Evolutionary conservation across 192 early-diverging fungal species (phyloP), one percentile per base, ranked within the genome.

Genomic region (Backusella macrospora): DNA sequence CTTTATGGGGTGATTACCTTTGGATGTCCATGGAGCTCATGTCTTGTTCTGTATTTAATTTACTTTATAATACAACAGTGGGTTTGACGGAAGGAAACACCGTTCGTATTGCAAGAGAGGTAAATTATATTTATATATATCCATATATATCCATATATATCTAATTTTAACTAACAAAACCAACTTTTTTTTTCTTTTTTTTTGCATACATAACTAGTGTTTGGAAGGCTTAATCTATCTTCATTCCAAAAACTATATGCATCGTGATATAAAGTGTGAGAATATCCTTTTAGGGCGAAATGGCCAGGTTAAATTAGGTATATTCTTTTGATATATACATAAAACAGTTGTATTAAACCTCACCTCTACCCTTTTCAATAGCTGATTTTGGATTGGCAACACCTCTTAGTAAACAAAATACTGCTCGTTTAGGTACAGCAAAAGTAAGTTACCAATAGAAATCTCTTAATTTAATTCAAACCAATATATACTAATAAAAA

Each of bases 251-350:
- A 82, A 82, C 52, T 83, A 81, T 62, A 82, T 85, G 77, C 83
- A 85, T 72, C 81, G 83, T 72, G 83, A 85, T 78, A 72, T 85
- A 68, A 85, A 85, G 70, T 80, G 81, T 40, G 81, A 85, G 62
- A 85, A 85, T 65, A 76, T 85, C 34, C 42, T 85, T 12, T 34
- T 85, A 10, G 68, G 71, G 45, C 77, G 69, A 15, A 59, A 82
- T 48, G 81, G 81, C n/a, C 73, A 74, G 49, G 74, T 85, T 18
- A 85, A 85, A 63, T 78, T 84, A 37, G 82, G 77, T 77, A 76
- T 49, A 46, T 39, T 59, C 3, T 18, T 18, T 52, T 18, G 26
- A 5, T 59, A 59, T 23, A 34, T 34, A 34, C 29, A 34, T n/a
- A n/a, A n/a, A n/a, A n/a, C n/a, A n/a, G n/a, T n/a, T n/a, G n/a